phyloP scores from a whole-genome alignment of 2,329 filamentous ascomycete species.

The Diaporthe aspalathi region DNA sequence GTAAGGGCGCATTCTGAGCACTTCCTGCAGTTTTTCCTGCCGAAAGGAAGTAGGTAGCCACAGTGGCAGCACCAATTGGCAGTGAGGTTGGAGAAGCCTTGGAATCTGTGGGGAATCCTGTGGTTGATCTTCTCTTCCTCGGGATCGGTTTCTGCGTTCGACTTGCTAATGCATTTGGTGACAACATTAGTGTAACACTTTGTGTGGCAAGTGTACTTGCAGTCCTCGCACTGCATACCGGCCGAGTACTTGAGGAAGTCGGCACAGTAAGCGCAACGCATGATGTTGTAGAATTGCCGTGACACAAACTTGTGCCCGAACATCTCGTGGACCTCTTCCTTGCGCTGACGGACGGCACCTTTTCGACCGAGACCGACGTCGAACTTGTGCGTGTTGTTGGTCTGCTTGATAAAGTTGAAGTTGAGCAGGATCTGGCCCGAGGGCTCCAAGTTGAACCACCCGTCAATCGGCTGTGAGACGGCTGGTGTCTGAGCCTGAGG shows the following conservation, averaged over 20 bases:
- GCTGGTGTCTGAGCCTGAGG: conserved; percentile 60
- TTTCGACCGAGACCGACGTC: conserved; percentile 94
- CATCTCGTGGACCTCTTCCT: conserved; percentile 98
- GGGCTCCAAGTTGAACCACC: conserved; percentile 97
- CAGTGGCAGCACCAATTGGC: conserved; percentile 99
- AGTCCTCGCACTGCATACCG: conserved; percentile 99
- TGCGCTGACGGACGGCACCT: conserved; percentile 95
- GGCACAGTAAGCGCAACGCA: conserved; percentile 97
- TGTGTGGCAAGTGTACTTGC: conserved; percentile 99
- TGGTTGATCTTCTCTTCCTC: conserved; percentile 99
- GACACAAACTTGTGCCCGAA: conserved; percentile 99
- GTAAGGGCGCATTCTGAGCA: conserved; percentile 94
- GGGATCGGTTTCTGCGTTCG: conserved; percentile 96
- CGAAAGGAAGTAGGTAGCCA: conserved; percentile 93
- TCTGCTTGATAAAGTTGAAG: conserved; percentile 92
- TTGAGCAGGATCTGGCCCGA: conserved; percentile 92
- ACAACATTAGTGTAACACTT: conserved; percentile 98
- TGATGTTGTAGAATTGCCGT: conserved; percentile 99
- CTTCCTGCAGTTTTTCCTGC: conserved; percentile 93
- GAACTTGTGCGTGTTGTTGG: conserved; percentile 82
- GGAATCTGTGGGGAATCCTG: conserved; percentile 96
- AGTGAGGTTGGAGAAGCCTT: conserved; percentile 95
- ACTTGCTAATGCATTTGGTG: conserved; percentile 99
- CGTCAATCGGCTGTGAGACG: conserved; percentile 77
- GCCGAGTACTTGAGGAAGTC: conserved; percentile 99